Evolutionary conservation across 2,329 filamentous ascomycete genomes (phyloP).

Genomic region (Eutypa lata): DNA sequence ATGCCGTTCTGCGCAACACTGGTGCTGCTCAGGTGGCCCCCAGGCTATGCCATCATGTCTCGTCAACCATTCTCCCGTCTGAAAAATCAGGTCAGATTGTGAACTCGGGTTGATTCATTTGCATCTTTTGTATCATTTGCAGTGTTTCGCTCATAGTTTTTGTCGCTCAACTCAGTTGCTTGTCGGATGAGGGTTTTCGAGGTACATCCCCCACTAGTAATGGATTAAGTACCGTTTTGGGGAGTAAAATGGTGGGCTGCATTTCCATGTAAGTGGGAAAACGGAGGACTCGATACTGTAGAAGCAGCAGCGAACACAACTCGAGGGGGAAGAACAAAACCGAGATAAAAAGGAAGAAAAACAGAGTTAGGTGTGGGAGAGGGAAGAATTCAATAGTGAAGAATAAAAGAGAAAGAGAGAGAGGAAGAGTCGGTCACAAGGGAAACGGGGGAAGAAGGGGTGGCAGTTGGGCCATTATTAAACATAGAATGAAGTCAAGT

Average conservation of each 20-base stretch:
- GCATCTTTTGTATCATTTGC: no score
- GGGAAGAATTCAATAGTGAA: slow-evolving; percentile 3
- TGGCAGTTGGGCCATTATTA: slow-evolving; percentile 28
- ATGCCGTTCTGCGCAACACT: slow-evolving; percentile 8
- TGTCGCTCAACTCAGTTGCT: neutral
- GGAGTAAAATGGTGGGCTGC: neutral
- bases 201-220: neutral
- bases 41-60: slow-evolving; percentile 1
- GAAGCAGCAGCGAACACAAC: slow-evolving; percentile 1
- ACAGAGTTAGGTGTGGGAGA: slow-evolving; percentile 4
- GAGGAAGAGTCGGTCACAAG: slow-evolving; percentile 22
- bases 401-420: slow-evolving; percentile 12
- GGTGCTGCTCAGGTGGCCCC: neutral
- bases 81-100: neutral
- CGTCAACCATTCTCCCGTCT: neutral
- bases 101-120: neutral
- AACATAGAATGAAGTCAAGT: slow-evolving; percentile 18
- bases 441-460: slow-evolving; percentile 25
- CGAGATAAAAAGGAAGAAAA: slow-evolving; percentile 6
- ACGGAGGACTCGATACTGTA: neutral
- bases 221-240: neutral
- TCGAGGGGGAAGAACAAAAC: neutral
- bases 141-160: neutral
- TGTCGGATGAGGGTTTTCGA: neutral
- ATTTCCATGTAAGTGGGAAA: neutral